Conservation (phyloP, 1,139 yeast genomes). For the Diutina rugosa region DNA sequence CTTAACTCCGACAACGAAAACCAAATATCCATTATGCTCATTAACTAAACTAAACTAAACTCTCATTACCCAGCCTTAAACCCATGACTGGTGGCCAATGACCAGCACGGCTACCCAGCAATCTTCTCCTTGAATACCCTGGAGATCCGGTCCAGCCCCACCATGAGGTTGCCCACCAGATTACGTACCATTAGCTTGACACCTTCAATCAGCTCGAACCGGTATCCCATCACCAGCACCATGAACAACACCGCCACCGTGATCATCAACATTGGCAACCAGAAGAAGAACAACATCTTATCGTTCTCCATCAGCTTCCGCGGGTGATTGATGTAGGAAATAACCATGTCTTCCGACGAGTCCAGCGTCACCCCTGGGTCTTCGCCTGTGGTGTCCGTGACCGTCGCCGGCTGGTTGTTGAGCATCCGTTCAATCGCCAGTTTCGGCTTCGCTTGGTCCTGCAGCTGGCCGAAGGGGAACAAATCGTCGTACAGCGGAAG, state of each 20-base stretch:
- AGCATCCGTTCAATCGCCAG: constrained; percentile 21
- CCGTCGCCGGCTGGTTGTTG: constrained; percentile 9
- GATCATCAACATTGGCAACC: constrained; percentile 61
- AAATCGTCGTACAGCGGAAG: constrained; percentile 75
- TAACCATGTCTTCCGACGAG: constrained; percentile 39
- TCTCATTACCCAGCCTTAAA: background rate
- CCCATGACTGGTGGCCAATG: background rate
- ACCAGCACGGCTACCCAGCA: background rate
- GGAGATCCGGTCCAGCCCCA: constrained; percentile 59
- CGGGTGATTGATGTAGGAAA: constrained; percentile 42
- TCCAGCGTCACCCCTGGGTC: constrained; percentile 28
- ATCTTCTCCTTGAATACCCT: constrained; percentile 24
- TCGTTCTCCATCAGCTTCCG: constrained; percentile 67
- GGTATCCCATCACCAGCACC: constrained; percentile 39
- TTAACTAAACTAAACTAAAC: background rate
- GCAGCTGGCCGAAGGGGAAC: constrained; percentile 49
- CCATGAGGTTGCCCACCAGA: constrained; percentile 45
- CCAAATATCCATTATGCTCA: background rate
- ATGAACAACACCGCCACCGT: constrained; percentile 38
- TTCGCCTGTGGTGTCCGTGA: constrained; percentile 10
- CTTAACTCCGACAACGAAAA: too few species aligned
- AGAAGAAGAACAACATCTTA: constrained; percentile 75
- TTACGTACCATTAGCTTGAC: constrained; percentile 38
- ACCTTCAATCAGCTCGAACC: constrained; percentile 23
- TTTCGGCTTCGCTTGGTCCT: constrained; percentile 19